Base-by-base conservation (phyloP, 2,329 filamentous ascomycete genomes). In the Escovopsis sp. region DNA sequence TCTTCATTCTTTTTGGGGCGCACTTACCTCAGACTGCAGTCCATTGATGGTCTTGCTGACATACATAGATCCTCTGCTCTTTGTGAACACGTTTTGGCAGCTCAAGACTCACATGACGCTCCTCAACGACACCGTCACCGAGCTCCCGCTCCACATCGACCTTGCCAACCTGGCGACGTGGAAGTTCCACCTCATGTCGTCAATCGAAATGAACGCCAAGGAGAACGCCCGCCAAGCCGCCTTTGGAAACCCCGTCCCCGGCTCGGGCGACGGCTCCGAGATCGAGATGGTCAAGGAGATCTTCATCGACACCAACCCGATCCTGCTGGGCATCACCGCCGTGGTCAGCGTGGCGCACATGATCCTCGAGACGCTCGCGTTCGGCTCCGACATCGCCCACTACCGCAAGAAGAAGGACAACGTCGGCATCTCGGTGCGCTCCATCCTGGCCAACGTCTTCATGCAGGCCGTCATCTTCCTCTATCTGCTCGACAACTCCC, bases 391-490 rank as follows among this genome's bases (percentile, higher is more conserved):
- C 59, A 94, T 98, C 59, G 79, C 87, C 39, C 91, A 98, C 65
- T 98, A 91, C 77, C 85, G 88, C 59, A 95, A 96, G 70, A 98
- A 98, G 81, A 98, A 98, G 72, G 93, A 96, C 67, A 91, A 94
- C 45, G 84, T 98, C 26, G 91, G 91, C 49, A 94, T 94, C 38
- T 95, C 88, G 1, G 83, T 98, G 46, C 86, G 91, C 44, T 93
- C 89, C 30, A 98, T 98, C 56, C 70, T 98, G 44, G 87, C 85
- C 59, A 98, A 96, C 56, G 88, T 96, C 48, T 88, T 96, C 62
- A 98, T 98, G 91, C 91, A 98, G 63, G 63, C 73, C 6, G 73
- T 96, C 56, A 95, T 98, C 62, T 93, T 98, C 73, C 72, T 98
- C 38, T 98, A 98, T 64, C 75, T 98, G 28, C 68, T 98, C 54